Evolutionary conservation across 352 stramenopile species (phyloP).

Genomic region (Globisporangium iwayamae): DNA sequence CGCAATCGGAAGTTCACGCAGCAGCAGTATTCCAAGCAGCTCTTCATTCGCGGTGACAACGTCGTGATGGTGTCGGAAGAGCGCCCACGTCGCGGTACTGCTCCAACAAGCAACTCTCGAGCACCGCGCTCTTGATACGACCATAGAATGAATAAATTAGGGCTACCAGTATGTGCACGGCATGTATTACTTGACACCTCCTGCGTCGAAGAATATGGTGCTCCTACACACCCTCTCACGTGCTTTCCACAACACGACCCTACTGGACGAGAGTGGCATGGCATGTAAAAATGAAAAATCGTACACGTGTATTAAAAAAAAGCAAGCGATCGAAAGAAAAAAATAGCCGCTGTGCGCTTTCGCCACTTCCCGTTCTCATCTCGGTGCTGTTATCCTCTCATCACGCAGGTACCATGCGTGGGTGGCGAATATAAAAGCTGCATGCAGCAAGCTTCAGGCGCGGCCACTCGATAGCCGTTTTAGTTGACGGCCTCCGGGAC

Average conservation of each 20-base stretch:
- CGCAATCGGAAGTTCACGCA: conserved; percentile 44
- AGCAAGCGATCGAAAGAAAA: background rate
- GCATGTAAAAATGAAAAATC: conserved; percentile 10
- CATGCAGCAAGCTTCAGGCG: background rate
- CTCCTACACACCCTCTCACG: too few species aligned
- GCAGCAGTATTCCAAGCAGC: conserved; percentile 68
- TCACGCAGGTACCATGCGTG: background rate
- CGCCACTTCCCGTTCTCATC: background rate
- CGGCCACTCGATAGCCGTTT: background rate
- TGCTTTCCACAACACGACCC: too few species aligned
- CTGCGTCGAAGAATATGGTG: too few species aligned
- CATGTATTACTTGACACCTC: too few species aligned
- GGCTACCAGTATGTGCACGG: background rate
- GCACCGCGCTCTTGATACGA: background rate
- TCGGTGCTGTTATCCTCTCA: background rate
- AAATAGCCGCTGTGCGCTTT: background rate
- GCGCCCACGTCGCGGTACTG: background rate
- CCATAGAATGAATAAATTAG: background rate
- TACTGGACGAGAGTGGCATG: too few species aligned
- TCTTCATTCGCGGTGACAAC: conserved; percentile 93
- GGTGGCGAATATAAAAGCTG: background rate
- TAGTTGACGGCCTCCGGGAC: conserved; percentile 25
- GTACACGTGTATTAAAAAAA: conserved; percentile 13
- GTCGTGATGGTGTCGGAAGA: conserved; percentile 52
- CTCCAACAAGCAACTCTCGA: background rate